phyloP scores from a whole-genome alignment of 441 rosid species.

The Pelargonium cotyledonis region DNA sequence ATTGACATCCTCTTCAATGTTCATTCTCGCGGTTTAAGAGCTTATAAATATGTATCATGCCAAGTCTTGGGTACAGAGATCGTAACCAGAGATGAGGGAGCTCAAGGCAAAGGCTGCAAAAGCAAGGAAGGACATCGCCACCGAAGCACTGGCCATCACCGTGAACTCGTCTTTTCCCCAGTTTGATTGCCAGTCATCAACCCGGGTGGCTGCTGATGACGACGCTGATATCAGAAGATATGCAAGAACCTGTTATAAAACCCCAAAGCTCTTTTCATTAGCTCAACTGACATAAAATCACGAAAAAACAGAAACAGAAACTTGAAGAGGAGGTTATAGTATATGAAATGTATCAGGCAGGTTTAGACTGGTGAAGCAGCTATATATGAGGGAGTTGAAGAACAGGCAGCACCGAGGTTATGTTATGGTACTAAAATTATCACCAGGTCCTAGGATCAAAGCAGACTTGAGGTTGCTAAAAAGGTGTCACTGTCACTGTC shows the following conservation, averaged over 20 bases:
- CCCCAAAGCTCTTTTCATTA: not conserved
- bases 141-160: constrained; percentile 76
- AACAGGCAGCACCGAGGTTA: too few relatives aligned
- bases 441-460: too few relatives aligned
- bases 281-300: not conserved
- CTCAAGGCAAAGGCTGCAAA: constrained; percentile 68
- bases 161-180: constrained; percentile 98
- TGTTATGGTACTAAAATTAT: too few relatives aligned
- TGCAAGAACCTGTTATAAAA: constrained; percentile 56
- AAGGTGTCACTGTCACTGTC: too few relatives aligned
- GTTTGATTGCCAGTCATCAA: constrained; percentile 87
- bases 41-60: not conserved
- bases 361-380: too few relatives aligned
- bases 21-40: too few relatives aligned
- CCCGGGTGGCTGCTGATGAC: constrained; percentile 84
- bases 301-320: not conserved
- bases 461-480: too few relatives aligned
- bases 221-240: constrained; percentile 85
- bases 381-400: too few relatives aligned
- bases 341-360: not conserved
- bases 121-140: constrained; percentile 71
- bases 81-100: constrained; percentile 67
- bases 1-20: not conserved
- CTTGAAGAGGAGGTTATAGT: too few relatives aligned
- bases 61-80: constrained; percentile 34